phyloP scores from a whole-genome alignment of 805 yeast genomes.

The Saccharomyces kudriavzevii region DNA sequence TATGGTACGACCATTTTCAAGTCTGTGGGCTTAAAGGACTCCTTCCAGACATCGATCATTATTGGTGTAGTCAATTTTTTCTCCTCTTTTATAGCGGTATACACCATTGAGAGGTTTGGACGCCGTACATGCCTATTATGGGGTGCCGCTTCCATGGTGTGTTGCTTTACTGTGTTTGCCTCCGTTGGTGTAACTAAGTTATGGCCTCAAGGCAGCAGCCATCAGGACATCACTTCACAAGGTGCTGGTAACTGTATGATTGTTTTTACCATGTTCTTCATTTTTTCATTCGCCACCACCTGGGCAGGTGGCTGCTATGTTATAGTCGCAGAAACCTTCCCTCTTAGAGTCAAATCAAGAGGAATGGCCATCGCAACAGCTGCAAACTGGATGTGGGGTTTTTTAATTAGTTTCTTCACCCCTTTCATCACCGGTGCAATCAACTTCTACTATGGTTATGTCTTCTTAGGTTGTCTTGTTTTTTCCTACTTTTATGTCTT shows the following conservation, averaged over 20 bases:
- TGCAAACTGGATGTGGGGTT: conserved; percentile 56
- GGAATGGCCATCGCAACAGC: conserved; percentile 50
- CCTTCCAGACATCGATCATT: conserved; percentile 50
- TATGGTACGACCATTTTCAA: conserved; percentile 56
- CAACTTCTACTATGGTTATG: conserved; percentile 61
- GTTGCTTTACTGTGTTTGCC: conserved; percentile 43
- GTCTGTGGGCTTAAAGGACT: conserved; percentile 50
- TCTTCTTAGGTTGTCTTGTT: conserved; percentile 44
- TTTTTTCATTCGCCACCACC: conserved; percentile 62
- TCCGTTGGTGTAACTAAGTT: conserved; percentile 48
- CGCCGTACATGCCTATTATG: conserved; percentile 39
- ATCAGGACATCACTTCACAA: conserved; percentile 34
- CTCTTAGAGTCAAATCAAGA: conserved; percentile 58
- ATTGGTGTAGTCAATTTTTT: conserved; percentile 53
- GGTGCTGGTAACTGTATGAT: conserved; percentile 65
- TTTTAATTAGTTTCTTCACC: conserved; percentile 56
- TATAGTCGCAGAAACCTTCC: conserved; percentile 61
- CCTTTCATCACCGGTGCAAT: conserved; percentile 56
- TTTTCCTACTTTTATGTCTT: conserved; percentile 50
- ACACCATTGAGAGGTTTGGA: conserved; percentile 46
- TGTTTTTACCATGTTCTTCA: conserved; percentile 57
- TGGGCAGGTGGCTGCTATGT: conserved; percentile 68
- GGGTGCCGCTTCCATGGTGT: conserved; percentile 42
- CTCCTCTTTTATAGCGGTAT: conserved; percentile 44
- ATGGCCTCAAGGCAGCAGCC: conserved; percentile 31